Conservation (phyloP, 257 asterid species). For the Jacaranda mimosifolia region DNA sequence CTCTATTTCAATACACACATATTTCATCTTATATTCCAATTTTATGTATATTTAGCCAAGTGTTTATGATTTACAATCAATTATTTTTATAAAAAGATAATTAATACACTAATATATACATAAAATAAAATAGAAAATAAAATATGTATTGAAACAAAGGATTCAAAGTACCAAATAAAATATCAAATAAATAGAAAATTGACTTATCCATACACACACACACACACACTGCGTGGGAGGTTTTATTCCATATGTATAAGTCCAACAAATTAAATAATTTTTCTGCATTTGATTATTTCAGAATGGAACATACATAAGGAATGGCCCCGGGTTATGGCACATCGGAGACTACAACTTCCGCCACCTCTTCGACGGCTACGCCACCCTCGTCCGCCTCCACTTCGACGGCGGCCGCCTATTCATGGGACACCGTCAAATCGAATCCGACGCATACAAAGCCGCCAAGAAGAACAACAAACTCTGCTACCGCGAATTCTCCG, state of each 20-base stretch:
- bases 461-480: conserved; percentile 70
- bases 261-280: too few relatives aligned
- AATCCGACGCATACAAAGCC: conserved; percentile 91
- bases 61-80: too few relatives aligned
- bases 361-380: conserved; percentile 98
- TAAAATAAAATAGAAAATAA: too few relatives aligned
- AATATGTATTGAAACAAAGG: too few relatives aligned
- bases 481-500: conserved; percentile 92
- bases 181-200: background rate
- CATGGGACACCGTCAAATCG: conserved; percentile 91
- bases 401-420: conserved; percentile 64
- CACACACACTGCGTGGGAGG: conserved; percentile 4
- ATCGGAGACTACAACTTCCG: conserved; percentile 87
- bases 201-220: background rate
- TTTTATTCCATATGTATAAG: conserved; percentile 23
- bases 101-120: too few relatives aligned
- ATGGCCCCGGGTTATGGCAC: conserved; percentile 98
- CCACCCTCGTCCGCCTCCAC: conserved; percentile 88
- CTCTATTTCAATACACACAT: too few relatives aligned
- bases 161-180: too few relatives aligned
- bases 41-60: too few relatives aligned
- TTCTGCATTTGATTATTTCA: conserved; percentile 44
- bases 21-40: too few relatives aligned
- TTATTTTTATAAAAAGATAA: too few relatives aligned
- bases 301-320: conserved; percentile 93